phyloP scores from a whole-genome alignment of 495 filamentous ascomycete species.

The Xeromyces bisporus region DNA sequence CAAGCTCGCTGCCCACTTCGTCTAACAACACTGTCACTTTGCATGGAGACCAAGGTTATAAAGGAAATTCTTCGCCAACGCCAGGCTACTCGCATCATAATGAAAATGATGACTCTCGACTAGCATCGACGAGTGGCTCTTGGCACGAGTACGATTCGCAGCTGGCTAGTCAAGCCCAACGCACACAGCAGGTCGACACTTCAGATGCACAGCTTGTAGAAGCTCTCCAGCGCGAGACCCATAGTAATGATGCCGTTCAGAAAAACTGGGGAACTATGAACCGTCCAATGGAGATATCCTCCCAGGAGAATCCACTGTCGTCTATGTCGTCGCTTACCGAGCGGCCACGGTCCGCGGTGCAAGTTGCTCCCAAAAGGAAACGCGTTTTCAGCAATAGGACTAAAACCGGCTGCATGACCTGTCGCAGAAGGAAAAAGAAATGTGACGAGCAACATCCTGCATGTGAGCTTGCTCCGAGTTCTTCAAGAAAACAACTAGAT shows the following conservation, averaged over 20 bases:
- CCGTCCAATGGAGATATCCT: conserved; percentile 15
- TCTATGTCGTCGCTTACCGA: conserved; percentile 23
- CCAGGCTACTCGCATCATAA: conserved; percentile 14
- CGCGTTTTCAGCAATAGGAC: conserved; percentile 90
- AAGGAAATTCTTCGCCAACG: too few relatives aligned
- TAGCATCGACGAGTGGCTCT: conserved; percentile 14
- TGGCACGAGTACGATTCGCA: conserved; percentile 30
- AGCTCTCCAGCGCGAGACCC: conserved; percentile 33
- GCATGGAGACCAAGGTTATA: conserved; percentile 10
- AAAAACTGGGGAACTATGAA: conserved; percentile 14
- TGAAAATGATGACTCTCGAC: conserved; percentile 14
- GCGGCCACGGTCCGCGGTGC: conserved; percentile 23
- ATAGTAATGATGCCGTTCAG: conserved; percentile 20
- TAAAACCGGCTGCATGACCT: conserved; percentile 95
- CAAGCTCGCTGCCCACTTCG: conserved; percentile 3
- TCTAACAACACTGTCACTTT: conserved; percentile 7
- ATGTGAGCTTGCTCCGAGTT: conserved; percentile 37
- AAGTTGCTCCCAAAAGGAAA: conserved; percentile 66
- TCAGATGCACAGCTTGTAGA: conserved; percentile 34
- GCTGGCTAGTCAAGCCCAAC: conserved; percentile 24
- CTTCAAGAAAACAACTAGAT: background rate
- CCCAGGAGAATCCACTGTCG: conserved; percentile 18
- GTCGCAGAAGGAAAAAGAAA: conserved; percentile 90
- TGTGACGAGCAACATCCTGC: conserved; percentile 91
- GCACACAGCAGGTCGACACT: conserved; percentile 31